Conservation (phyloP, 768 basidiomycete genomes). For the Boletus reticuloceps region DNA sequence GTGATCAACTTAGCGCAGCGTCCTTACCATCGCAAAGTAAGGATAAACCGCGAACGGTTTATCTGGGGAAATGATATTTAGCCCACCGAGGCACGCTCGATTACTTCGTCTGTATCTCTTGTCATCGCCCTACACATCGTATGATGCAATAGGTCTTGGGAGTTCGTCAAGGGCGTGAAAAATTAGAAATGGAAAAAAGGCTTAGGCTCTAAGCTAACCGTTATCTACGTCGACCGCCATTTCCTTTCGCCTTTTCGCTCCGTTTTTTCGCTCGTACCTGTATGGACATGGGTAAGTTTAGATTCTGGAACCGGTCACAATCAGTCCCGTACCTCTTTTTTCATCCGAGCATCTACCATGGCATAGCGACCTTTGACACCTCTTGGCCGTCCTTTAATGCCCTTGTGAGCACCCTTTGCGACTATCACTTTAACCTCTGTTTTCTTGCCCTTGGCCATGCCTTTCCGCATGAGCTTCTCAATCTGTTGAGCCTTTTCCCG, state of each 20-base stretch:
- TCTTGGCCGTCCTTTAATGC: constrained; percentile 88
- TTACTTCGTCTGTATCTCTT: too few relatives aligned
- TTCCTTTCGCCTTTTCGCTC: constrained; percentile 70
- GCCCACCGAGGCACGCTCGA: too few relatives aligned
- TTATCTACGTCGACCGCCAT: constrained; percentile 39
- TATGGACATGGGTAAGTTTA: neutral
- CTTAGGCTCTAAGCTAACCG: too few relatives aligned
- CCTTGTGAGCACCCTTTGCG: constrained; percentile 86
- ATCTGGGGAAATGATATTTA: constrained; percentile 8
- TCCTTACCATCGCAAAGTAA: constrained; percentile 27
- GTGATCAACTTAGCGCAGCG: constrained; percentile 41
- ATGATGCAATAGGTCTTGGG: neutral
- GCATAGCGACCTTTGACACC: constrained; percentile 94
- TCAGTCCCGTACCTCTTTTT: constrained; percentile 65
- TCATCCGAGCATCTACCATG: constrained; percentile 94
- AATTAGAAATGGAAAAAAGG: too few relatives aligned
- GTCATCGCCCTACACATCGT: neutral
- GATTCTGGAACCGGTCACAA: neutral
- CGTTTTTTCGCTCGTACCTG: constrained; percentile 84
- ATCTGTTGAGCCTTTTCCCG: constrained; percentile 93
- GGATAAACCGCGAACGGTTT: constrained; percentile 3
- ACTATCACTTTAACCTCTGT: constrained; percentile 86
- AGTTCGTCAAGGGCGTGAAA: too few relatives aligned
- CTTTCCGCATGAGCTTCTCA: constrained; percentile 85
- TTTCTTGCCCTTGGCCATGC: constrained; percentile 66